A percentile compares a stretch with the other conserved stretches of the same genome.
Conservation (phyloP, 208 protist species). For the Leishmania tarentolae region DNA sequence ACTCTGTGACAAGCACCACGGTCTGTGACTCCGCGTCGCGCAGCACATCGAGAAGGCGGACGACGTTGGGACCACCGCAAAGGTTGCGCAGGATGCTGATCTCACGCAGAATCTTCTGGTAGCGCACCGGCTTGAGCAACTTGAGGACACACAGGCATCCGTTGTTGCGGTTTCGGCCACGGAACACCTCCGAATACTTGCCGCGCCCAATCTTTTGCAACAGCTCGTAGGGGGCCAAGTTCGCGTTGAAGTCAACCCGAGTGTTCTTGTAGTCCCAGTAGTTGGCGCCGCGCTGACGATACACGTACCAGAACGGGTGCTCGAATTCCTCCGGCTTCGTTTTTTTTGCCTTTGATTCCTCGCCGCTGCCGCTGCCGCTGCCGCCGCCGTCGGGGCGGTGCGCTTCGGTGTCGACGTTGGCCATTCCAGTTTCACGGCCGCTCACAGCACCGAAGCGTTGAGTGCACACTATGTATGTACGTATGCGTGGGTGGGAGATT, state of each 20-base stretch:
- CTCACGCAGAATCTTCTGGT: slow-evolving; percentile 99
- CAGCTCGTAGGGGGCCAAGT: slow-evolving; percentile 96
- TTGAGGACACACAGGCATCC: slow-evolving; percentile 97
- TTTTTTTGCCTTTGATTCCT: slow-evolving; percentile 21
- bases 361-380: background rate
- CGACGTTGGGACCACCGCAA: slow-evolving; percentile 98
- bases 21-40: slow-evolving; percentile 94
- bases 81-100: slow-evolving; percentile 99
- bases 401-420: background rate
- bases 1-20: slow-evolving; percentile 98
- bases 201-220: slow-evolving; percentile 95
- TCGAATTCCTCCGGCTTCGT: slow-evolving; percentile 40
- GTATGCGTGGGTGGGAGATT: background rate
- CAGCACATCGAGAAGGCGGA: slow-evolving; percentile 98
- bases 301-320: slow-evolving; percentile 84
- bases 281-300: slow-evolving; percentile 68
- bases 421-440: background rate
- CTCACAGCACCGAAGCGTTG: too few species aligned
- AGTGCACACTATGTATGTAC: background rate
- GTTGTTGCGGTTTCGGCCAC: slow-evolving; percentile 92
- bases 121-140: slow-evolving; percentile 98
- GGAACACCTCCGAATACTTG: slow-evolving; percentile 99
- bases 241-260: slow-evolving; percentile 77
- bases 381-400: background rate
- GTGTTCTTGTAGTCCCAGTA: slow-evolving; percentile 95